Evolutionary conservation across 805 yeast species (phyloP).

Genomic region (Pichia manshurica): DNA sequence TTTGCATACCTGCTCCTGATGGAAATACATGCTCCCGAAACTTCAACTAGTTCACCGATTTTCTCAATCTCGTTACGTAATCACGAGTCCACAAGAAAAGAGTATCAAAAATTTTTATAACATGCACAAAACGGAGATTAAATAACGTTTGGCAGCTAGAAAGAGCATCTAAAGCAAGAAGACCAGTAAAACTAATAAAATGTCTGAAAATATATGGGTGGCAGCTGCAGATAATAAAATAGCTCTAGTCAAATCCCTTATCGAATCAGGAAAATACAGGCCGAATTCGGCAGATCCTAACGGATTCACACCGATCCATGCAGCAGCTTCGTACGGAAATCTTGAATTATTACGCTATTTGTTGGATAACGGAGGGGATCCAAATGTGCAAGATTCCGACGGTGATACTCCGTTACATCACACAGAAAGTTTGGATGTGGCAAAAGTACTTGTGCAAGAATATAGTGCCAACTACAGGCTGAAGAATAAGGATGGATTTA

Average conservation of each 20-base stretch:
- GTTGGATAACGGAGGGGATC: slow-evolving; percentile 61
- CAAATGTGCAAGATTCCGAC: slow-evolving; percentile 76
- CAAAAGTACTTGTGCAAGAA: slow-evolving; percentile 59
- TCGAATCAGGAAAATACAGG: slow-evolving; percentile 46
- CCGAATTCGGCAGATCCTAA: slow-evolving; percentile 81
- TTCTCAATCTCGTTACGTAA: too few relatives aligned
- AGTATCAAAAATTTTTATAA: too few relatives aligned
- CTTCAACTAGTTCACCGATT: too few relatives aligned
- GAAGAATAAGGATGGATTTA: slow-evolving; percentile 68
- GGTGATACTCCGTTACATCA: slow-evolving; percentile 96
- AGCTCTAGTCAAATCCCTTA: slow-evolving; percentile 48
- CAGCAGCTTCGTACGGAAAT: slow-evolving; percentile 94
- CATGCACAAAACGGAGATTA: too few relatives aligned
- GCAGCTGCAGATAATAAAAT: slow-evolving; percentile 85
- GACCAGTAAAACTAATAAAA: too few relatives aligned
- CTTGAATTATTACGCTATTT: slow-evolving; percentile 56
- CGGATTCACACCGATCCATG: slow-evolving; percentile 96
- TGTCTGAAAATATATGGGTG: slow-evolving; percentile 70
- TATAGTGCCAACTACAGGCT: slow-evolving; percentile 60
- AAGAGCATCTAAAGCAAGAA: too few relatives aligned
- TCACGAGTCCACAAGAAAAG: too few relatives aligned
- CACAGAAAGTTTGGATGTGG: slow-evolving; percentile 65
- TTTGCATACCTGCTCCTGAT: not conserved
- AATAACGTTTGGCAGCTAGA: too few relatives aligned
- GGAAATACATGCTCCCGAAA: not conserved